These are phyloP conservation scores for Trichoderma sp. DNA, from an alignment of 2,329 filamentous ascomycete species.

Conservation along the genomic window DNA sequence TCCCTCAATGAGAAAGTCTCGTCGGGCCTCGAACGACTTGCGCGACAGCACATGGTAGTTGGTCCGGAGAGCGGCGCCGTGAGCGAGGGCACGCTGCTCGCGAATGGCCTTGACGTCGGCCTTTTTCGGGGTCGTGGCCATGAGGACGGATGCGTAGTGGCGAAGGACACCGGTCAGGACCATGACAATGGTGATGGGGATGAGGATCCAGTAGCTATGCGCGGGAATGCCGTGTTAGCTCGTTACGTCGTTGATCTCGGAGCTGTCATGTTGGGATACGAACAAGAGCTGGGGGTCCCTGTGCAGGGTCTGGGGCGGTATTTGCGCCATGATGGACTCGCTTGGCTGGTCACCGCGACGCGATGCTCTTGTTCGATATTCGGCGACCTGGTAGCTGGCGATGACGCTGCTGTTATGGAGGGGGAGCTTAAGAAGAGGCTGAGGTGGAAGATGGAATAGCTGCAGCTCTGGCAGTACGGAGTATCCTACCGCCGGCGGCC, in stretches of 20 bases:
- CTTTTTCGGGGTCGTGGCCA: conserved; percentile 82
- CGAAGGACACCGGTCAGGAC: conserved; percentile 92
- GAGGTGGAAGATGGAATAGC: conserved; percentile 14
- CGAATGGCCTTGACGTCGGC: conserved; percentile 73
- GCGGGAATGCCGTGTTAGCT: conserved; percentile 32
- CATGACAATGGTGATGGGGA: conserved; percentile 98
- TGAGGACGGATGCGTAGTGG: conserved; percentile 92
- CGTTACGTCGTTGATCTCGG: conserved; percentile 30
- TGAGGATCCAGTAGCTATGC: conserved; percentile 93
- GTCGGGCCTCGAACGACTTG: conserved; percentile 75
- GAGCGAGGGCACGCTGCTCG: conserved; percentile 82
- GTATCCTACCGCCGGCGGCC: conserved; percentile 26
- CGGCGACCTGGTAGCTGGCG: neutral
- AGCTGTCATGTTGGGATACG: conserved; percentile 40
- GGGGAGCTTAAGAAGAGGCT: conserved; percentile 7
- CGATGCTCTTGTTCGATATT: neutral
- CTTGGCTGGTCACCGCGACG: neutral
- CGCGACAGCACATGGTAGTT: conserved; percentile 81
- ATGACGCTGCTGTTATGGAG: conserved; percentile 13
- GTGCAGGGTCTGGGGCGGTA: conserved; percentile 91
- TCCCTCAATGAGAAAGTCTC: conserved; percentile 75
- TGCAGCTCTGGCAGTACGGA: conserved; percentile 16
- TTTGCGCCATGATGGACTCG: conserved; percentile 74
- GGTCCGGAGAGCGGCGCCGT: conserved; percentile 79
- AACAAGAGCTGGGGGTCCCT: conserved; percentile 98